A percentile compares a stretch with the other conserved stretches of the same genome.
These are phyloP conservation scores for Lasiosphaeris hirsuta DNA, from an alignment of 495 filamentous ascomycete species.

Conservation along the genomic window DNA sequence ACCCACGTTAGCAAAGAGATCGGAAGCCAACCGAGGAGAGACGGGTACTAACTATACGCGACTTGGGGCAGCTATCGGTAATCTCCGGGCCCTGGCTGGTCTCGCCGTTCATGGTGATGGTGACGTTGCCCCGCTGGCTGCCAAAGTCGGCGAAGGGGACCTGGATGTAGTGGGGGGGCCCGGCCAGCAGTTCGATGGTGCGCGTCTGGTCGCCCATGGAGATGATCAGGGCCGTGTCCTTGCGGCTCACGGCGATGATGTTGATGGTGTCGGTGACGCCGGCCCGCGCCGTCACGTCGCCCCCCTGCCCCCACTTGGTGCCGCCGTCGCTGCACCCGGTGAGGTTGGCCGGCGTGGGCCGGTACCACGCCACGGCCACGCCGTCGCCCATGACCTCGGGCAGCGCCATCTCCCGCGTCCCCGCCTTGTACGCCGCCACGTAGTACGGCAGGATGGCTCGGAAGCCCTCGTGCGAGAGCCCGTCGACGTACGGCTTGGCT, in stretches of 20 bases:
- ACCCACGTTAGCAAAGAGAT: too few relatives aligned
- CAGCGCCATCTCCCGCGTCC: slow-evolving; percentile 36
- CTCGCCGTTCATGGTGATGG: slow-evolving; percentile 1
- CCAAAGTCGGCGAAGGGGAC: background rate
- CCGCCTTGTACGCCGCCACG: slow-evolving; percentile 57
- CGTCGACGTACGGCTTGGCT: slow-evolving; percentile 33
- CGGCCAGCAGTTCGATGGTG: background rate
- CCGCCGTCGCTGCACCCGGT: slow-evolving; percentile 10
- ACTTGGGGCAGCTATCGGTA: background rate
- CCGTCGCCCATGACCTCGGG: slow-evolving; percentile 18
- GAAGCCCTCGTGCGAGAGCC: slow-evolving; percentile 31
- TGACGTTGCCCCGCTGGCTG: slow-evolving; percentile 3
- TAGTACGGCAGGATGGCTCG: slow-evolving; percentile 54
- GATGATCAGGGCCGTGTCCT: background rate
- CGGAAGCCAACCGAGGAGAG: too few relatives aligned
- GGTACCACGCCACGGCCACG: slow-evolving; percentile 8
- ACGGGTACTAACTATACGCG: background rate
- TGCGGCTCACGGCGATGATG: background rate
- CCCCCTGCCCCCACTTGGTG: slow-evolving; percentile 12
- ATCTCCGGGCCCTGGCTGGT: background rate
- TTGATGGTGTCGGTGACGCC: slow-evolving; percentile 11
- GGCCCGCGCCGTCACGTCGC: background rate
- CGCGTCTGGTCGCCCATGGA: background rate
- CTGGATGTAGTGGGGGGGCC: background rate
- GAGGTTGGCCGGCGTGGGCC: slow-evolving; percentile 6